phyloP scores from a whole-genome alignment of 352 stramenopile species.

The Thalassiosira hispida region DNA sequence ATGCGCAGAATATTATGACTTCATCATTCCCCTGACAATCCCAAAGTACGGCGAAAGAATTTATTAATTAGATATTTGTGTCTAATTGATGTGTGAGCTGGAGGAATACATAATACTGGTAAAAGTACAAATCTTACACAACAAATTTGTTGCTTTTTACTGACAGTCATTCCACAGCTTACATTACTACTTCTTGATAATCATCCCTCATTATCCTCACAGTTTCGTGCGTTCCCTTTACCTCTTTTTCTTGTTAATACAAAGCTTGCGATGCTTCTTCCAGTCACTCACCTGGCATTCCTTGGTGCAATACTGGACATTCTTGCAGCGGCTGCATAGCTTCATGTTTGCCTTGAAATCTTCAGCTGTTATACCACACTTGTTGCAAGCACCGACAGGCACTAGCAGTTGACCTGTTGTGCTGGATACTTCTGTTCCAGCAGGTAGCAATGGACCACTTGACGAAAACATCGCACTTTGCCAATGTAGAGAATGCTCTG shows the following conservation, averaged over 20 bases:
- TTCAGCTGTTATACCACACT: constrained; percentile 18
- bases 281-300: constrained; percentile 13
- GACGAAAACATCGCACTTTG: not conserved
- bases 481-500: constrained; percentile 15
- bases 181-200: no score
- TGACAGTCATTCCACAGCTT: no score
- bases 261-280: constrained; percentile 14
- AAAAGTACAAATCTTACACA: no score
- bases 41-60: no score
- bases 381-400: constrained; percentile 15
- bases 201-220: not conserved
- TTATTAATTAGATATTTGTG: no score
- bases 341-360: constrained; percentile 14
- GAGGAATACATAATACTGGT: no score
- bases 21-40: no score
- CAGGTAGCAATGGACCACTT: constrained; percentile 8
- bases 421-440: constrained; percentile 10
- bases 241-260: constrained; percentile 20
- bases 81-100: no score
- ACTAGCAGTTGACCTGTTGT: not conserved
- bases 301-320: constrained; percentile 15
- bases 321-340: constrained; percentile 13
- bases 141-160: no score
- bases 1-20: no score
- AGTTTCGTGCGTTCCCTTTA: not conserved